Percentiles rank a stretch among this genome's conserved stretches.
Evolutionary conservation across 116 monocot species (phyloP).

Genomic region (Phalaenopsis hybrid): DNA sequence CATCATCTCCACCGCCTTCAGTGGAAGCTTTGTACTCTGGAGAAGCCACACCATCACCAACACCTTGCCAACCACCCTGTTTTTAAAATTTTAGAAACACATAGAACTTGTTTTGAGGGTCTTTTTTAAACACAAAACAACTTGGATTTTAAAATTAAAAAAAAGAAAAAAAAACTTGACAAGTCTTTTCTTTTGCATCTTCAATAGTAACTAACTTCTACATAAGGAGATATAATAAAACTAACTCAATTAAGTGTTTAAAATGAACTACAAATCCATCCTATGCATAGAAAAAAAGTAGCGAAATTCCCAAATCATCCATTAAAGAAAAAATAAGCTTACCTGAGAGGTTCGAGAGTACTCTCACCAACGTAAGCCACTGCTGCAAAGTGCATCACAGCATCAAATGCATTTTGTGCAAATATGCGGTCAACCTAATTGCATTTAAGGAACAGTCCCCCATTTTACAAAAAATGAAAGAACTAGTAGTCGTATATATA

Average conservation of each 20-base stretch:
- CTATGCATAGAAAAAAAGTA: background rate
- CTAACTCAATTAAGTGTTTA: background rate
- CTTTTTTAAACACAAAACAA: too few relatives aligned
- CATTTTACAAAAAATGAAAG: background rate
- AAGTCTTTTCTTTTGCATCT: too few relatives aligned
- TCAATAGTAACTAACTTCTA: too few relatives aligned
- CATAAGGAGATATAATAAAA: background rate
- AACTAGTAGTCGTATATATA: too few relatives aligned
- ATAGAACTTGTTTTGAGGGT: too few relatives aligned
- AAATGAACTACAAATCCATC: background rate
- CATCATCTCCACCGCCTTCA: too few relatives aligned
- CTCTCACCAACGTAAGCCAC: constrained; percentile 99
- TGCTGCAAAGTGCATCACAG: constrained; percentile 99
- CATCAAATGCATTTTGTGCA: constrained; percentile 94
- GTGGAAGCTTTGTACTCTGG: too few relatives aligned
- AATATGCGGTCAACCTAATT: constrained; percentile 74
- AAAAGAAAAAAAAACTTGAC: too few relatives aligned
- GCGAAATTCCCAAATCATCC: background rate
- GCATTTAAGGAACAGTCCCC: constrained; percentile 26
- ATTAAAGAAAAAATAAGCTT: background rate
- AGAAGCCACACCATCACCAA: too few relatives aligned
- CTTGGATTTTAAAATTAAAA: too few relatives aligned
- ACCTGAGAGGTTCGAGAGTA: constrained; percentile 94
- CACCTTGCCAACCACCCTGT: too few relatives aligned
- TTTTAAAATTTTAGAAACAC: too few relatives aligned